Evolutionary conservation across 1,284 basidiomycete species (phyloP).

Genomic region (Ustilago esculenta): DNA sequence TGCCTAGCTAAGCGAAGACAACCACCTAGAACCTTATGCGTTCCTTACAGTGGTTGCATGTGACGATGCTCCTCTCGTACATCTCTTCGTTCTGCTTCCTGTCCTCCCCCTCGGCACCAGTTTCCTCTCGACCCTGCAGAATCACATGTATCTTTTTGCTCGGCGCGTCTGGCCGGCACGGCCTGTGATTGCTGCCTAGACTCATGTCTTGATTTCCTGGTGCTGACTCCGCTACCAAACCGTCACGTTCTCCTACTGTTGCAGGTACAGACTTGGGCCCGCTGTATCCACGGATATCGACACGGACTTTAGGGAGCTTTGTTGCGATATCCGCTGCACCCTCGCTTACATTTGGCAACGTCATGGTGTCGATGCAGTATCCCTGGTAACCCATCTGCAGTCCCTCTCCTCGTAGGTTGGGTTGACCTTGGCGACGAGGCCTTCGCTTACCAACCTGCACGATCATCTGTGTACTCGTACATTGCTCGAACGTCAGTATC

Average conservation of each 20-base stretch:
- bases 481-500: slow-evolving; percentile 5
- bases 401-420: slow-evolving; percentile 27
- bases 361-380: slow-evolving; percentile 23
- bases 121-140: slow-evolving; percentile 27
- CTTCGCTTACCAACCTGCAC: slow-evolving; percentile 28
- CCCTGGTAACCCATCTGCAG: slow-evolving; percentile 41
- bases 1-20: neutral
- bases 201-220: neutral
- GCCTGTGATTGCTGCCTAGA: neutral
- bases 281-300: neutral
- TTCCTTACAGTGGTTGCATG: slow-evolving; percentile 33
- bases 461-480: slow-evolving; percentile 28
- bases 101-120: slow-evolving; percentile 4
- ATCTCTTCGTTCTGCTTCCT: slow-evolving; percentile 28
- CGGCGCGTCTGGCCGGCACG: neutral
- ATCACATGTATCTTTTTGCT: slow-evolving; percentile 21
- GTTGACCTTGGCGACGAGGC: slow-evolving; percentile 9
- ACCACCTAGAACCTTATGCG: slow-evolving; percentile 21
- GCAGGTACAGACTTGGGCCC: neutral
- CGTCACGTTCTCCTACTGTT: neutral
- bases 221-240: too few species aligned
- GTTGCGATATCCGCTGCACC: neutral
- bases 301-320: neutral
- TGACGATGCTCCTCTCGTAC: slow-evolving; percentile 35
- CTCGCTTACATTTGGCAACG: neutral